Evolutionary conservation across 2,329 filamentous ascomycete species (phyloP).

Genomic region (Coccinonectria pachysandricola): DNA sequence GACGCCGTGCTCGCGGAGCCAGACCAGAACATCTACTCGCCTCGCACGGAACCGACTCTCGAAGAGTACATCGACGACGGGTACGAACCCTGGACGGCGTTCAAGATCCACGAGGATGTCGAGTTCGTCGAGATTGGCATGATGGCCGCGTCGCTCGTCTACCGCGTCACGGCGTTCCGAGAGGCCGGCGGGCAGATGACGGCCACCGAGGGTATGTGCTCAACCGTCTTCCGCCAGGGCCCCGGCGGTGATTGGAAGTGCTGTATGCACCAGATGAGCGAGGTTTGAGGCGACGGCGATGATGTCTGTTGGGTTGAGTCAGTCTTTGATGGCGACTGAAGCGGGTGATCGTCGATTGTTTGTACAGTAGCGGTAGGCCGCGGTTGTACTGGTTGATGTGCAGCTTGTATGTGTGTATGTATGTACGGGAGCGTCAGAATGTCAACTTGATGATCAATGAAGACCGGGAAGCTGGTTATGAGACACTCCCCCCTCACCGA

Average conservation of each 20-base stretch:
- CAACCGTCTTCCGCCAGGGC: constrained; percentile 24
- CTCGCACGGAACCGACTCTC: constrained; percentile 21
- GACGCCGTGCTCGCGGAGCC: constrained; percentile 24
- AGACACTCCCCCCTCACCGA: too few species aligned
- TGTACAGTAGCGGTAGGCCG: too few species aligned
- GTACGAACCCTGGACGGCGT: constrained; percentile 26
- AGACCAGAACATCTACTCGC: constrained; percentile 21
- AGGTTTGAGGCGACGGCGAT: constrained; percentile 5
- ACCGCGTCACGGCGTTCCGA: constrained; percentile 24
- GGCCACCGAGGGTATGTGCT: constrained; percentile 24
- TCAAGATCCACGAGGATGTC: constrained; percentile 25
- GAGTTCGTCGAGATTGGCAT: constrained; percentile 29
- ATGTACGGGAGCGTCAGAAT: too few species aligned
- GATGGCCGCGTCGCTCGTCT: constrained; percentile 23
- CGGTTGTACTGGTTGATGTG: too few species aligned
- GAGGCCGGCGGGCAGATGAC: constrained; percentile 20
- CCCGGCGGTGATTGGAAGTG: constrained; percentile 26
- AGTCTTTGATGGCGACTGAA: too few species aligned
- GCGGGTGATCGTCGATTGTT: too few species aligned
- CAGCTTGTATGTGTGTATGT: too few species aligned
- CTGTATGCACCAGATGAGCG: constrained; percentile 24
- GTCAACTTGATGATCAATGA: too few species aligned
- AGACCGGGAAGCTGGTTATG: too few species aligned
- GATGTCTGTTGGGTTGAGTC: too few species aligned
- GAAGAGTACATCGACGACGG: constrained; percentile 22